Evolutionary conservation across 495 filamentous ascomycete species (phyloP).

Genomic region (Hypoxylon intermedium): DNA sequence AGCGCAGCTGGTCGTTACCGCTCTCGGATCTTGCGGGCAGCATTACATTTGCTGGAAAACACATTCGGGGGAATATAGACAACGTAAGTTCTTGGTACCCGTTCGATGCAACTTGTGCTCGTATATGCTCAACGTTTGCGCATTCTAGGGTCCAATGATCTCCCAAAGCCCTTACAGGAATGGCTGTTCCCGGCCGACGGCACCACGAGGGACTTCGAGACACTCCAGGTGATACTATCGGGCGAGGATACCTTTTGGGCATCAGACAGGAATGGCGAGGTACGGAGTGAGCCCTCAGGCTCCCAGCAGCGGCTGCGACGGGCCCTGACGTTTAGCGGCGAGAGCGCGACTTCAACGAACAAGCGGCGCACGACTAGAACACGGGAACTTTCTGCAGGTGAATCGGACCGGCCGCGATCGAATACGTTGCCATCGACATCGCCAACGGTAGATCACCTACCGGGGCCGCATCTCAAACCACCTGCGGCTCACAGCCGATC

Average conservation of each 20-base stretch:
- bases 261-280: slow-evolving; percentile 50
- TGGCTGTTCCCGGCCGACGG: slow-evolving; percentile 52
- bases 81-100: slow-evolving; percentile 26
- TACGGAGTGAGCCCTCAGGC: slow-evolving; percentile 36
- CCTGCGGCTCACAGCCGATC: slow-evolving; percentile 28
- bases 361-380: slow-evolving; percentile 25
- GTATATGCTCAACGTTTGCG: neutral
- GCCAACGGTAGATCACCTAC: slow-evolving; percentile 26
- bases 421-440: slow-evolving; percentile 35
- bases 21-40: slow-evolving; percentile 37
- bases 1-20: slow-evolving; percentile 40
- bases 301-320: slow-evolving; percentile 33
- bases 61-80: slow-evolving; percentile 35
- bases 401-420: slow-evolving; percentile 37
- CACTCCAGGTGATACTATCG: slow-evolving; percentile 51
- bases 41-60: slow-evolving; percentile 45
- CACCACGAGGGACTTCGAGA: slow-evolving; percentile 46
- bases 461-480: slow-evolving; percentile 22
- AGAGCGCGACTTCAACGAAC: slow-evolving; percentile 1
- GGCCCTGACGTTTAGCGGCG: slow-evolving; percentile 32
- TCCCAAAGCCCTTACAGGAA: slow-evolving; percentile 44
- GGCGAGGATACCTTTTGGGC: slow-evolving; percentile 53
- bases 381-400: slow-evolving; percentile 20
- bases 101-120: neutral
- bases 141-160: slow-evolving; percentile 47